Evolutionary conservation across 306 rosid species (phyloP), one percentile per base, ranked within the genome.

Genomic region (Luffa aegyptiaca): DNA sequence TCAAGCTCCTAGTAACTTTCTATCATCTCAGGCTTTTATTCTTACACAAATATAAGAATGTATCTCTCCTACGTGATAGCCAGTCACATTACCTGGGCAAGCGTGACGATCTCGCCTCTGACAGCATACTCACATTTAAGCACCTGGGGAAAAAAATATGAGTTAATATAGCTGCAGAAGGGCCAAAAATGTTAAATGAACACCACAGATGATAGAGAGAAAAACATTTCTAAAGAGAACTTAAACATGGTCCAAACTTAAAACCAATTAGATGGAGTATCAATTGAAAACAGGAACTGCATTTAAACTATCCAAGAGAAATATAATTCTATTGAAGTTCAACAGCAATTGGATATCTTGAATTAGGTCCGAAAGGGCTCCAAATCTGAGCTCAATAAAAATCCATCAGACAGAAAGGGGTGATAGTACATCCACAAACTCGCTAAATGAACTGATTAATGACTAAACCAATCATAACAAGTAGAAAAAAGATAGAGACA

Each of bases 41-140:
- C 45, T 51, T 75, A 35, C 58, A 48, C 42, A 72, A 12, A 72
- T 7, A 63, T 35, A 63, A 6, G 70, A 63, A 10, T 61, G 8
- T 10, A 66, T n/a, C 33, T 10, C 70, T 10, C 51, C 51, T 41
- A 36, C 3, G n/a, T 20, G 63, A 75, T 71, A 78, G 58, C 33
- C 55, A 79, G 72, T 53, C 80, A 55, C 31, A 41, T 37, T 90
- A 93, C 99, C 97, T 93, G 97, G 1, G 99, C 97, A 85, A 95
- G 86, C 66, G 95, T 88, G 76, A 93, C 99, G 61, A 95, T 85
- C 81, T 93, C 97, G 78, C 97, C 99, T 79, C 97, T 92, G 64
- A 95, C 97, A 82, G 99, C 97, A 85, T 95, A 95, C 89, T 95
- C 94, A 79, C 98, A 91, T 73, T 89, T 83, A 87, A 93, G 80